A percentile compares a stretch with the other conserved stretches of the same genome.
These are phyloP conservation scores for Mortierella sp. DNA, from an alignment of 371 early-diverging fungal species.

Conservation along the genomic window DNA sequence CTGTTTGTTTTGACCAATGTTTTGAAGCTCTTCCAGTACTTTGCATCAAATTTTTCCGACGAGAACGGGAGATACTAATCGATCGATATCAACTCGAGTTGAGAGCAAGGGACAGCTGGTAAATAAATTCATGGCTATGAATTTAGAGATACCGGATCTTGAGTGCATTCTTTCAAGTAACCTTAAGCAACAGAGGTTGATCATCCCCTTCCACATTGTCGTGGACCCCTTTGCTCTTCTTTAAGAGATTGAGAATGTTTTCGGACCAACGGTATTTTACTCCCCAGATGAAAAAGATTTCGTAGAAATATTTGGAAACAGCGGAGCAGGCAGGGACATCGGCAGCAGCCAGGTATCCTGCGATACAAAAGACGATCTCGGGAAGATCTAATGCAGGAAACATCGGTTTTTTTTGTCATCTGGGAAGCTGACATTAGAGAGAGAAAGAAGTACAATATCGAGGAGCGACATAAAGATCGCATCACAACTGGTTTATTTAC, in stretches of 20 bases:
- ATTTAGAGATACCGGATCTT: background rate
- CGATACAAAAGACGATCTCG: background rate
- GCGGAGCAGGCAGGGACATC: background rate
- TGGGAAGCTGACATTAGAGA: background rate
- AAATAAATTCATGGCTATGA: background rate
- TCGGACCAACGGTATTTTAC: background rate
- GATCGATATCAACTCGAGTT: background rate
- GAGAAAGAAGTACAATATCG: background rate
- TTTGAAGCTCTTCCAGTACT: background rate
- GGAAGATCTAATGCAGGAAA: background rate
- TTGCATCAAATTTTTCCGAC: background rate
- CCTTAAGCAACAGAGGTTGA: background rate
- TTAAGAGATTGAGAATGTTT: background rate
- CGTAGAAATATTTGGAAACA: background rate
- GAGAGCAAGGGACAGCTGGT: background rate
- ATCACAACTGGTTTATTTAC: slow-evolving; percentile 1
- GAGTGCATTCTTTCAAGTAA: background rate
- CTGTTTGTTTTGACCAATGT: background rate
- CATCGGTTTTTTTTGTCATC: background rate
- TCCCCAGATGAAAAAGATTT: background rate
- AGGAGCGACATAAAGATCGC: background rate
- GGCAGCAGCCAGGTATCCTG: background rate
- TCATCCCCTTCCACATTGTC: background rate
- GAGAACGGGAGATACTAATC: background rate
- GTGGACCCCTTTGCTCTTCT: background rate